phyloP scores from a whole-genome alignment of 257 asterid species.

The Capsicum pubescens region DNA sequence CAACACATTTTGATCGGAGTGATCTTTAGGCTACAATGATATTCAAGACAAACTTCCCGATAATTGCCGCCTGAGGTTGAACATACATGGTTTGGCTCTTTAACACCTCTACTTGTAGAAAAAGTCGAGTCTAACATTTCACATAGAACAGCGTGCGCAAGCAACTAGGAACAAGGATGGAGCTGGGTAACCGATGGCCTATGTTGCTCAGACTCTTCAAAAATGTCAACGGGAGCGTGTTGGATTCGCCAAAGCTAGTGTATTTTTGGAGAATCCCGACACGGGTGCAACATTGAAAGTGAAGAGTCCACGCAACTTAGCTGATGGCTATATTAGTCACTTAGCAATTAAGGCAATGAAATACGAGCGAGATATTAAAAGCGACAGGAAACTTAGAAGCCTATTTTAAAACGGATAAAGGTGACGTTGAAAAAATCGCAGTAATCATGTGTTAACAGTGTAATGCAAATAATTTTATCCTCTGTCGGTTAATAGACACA shows the following conservation, averaged over 20 bases:
- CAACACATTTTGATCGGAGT: background rate
- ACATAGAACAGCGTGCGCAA: background rate
- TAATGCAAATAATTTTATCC: background rate
- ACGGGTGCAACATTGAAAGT: too few species aligned
- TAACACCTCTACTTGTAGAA: background rate
- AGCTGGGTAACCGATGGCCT: background rate
- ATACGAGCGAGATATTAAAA: background rate
- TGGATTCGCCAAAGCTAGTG: too few species aligned
- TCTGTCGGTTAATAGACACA: background rate
- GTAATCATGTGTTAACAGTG: background rate
- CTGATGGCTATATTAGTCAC: background rate
- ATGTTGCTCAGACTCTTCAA: too few species aligned
- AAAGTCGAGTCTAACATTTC: background rate
- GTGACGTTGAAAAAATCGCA: background rate
- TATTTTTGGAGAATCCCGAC: too few species aligned
- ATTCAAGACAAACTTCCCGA: background rate
- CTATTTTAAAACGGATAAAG: background rate
- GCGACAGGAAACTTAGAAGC: background rate
- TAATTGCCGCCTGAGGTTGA: background rate
- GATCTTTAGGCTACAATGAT: background rate
- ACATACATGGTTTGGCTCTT: background rate
- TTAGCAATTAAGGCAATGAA: background rate
- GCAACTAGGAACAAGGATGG: background rate
- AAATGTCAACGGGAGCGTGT: too few species aligned
- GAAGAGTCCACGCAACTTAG: too few species aligned